These are phyloP conservation scores for Citropsis articulata DNA, from an alignment of 345 rosid species.

Conservation along the genomic window DNA sequence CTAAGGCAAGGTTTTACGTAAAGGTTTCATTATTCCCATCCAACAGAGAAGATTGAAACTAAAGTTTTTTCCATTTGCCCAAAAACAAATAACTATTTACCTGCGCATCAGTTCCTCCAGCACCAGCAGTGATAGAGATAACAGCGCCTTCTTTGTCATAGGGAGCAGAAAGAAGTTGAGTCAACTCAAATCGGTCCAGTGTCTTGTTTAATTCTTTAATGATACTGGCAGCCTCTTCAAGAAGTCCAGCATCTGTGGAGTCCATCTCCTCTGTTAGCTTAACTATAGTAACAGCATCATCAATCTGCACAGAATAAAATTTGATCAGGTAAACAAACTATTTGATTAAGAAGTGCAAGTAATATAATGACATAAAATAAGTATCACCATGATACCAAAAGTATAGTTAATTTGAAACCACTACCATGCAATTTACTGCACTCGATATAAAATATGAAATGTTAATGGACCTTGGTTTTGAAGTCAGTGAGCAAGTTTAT, in stretches of 20 bases:
- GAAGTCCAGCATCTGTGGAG: slow-evolving; percentile 69
- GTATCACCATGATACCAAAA: neutral
- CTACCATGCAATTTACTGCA: neutral
- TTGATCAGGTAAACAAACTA: neutral
- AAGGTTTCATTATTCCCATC: neutral
- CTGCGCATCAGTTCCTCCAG: slow-evolving; percentile 99
- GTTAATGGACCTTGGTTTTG: slow-evolving; percentile 53
- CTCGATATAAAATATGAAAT: neutral
- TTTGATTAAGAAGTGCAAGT: neutral
- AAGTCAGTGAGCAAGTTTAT: slow-evolving; percentile 56
- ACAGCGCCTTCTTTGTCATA: slow-evolving; percentile 95
- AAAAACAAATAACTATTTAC: slow-evolving; percentile 33
- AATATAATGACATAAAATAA: neutral
- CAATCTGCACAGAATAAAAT: slow-evolving; percentile 48
- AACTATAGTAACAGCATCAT: slow-evolving; percentile 88
- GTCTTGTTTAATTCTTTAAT: slow-evolving; percentile 68
- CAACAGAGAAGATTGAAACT: neutral
- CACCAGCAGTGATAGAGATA: slow-evolving; percentile 84
- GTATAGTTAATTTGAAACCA: neutral
- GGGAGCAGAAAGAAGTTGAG: slow-evolving; percentile 92
- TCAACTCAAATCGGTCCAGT: slow-evolving; percentile 72
- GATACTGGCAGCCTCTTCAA: slow-evolving; percentile 72
- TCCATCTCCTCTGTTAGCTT: slow-evolving; percentile 93
- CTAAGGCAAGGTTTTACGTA: neutral
- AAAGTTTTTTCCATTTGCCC: neutral